phyloP scores from a whole-genome alignment of 1,284 basidiomycete species.

The Apiotrichum mycotoxinovorans region DNA sequence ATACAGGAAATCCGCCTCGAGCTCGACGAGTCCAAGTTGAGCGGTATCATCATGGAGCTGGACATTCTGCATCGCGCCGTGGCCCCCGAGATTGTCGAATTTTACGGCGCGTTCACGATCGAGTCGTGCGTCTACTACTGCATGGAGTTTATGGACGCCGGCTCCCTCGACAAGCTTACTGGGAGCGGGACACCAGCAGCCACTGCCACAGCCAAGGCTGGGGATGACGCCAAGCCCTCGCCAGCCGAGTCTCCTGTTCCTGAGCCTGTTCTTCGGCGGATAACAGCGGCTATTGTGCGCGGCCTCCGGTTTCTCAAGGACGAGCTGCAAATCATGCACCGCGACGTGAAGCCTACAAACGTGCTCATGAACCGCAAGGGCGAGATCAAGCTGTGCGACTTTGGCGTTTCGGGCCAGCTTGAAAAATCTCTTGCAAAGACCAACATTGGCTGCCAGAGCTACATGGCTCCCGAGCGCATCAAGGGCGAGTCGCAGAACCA shows the following conservation, averaged over 20 bases:
- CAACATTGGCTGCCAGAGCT: constrained; percentile 97
- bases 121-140: constrained; percentile 99
- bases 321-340: constrained; percentile 92
- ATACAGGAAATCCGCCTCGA: constrained; percentile 94
- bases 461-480: constrained; percentile 99
- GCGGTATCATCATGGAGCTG: constrained; percentile 97
- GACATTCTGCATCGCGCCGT: constrained; percentile 93
- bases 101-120: constrained; percentile 98
- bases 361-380: constrained; percentile 87
- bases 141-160: constrained; percentile 99
- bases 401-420: constrained; percentile 95
- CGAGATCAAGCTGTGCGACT: constrained; percentile 92
- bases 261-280: constrained; percentile 78
- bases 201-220: not conserved
- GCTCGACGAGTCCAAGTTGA: constrained; percentile 88
- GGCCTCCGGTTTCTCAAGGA: constrained; percentile 96
- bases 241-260: constrained; percentile 55
- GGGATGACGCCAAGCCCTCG: constrained; percentile 13
- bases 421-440: constrained; percentile 96
- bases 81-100: constrained; percentile 90
- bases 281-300: constrained; percentile 77
- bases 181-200: constrained; percentile 45
- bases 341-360: constrained; percentile 93
- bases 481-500: constrained; percentile 87
- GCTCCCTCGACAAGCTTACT: constrained; percentile 82